phyloP scores from a whole-genome alignment of 1,284 basidiomycete species.

The Coniferiporia weirii region DNA sequence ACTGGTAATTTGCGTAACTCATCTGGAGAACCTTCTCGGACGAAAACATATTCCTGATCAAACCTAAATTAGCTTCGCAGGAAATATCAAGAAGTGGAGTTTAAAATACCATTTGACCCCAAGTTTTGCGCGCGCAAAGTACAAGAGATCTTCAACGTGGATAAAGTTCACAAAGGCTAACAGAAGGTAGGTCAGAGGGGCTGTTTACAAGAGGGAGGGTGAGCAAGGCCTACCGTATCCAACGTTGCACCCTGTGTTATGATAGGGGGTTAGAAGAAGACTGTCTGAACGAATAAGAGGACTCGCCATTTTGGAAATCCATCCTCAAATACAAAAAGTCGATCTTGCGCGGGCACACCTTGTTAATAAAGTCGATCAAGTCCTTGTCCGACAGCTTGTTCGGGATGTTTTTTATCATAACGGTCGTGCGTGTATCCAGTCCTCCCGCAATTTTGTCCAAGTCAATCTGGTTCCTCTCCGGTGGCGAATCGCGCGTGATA shows the following conservation, averaged over 20 bases:
- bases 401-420: constrained; percentile 87
- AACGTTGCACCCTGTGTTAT: constrained; percentile 68
- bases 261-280: constrained; percentile 7
- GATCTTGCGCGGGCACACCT: constrained; percentile 62
- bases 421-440: constrained; percentile 74
- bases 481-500: constrained; percentile 23
- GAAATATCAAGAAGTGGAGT: not conserved
- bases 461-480: constrained; percentile 65
- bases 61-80: not conserved
- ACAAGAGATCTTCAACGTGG: constrained; percentile 64
- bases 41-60: constrained; percentile 77
- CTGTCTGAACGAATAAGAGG: constrained; percentile 4
- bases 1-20: constrained; percentile 86
- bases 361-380: constrained; percentile 60
- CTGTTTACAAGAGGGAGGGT: not conserved
- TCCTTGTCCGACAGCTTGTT: constrained; percentile 84
- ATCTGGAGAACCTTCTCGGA: constrained; percentile 84
- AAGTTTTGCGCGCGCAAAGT: constrained; percentile 66
- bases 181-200: not conserved
- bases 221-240: constrained; percentile 50
- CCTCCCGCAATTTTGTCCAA: constrained; percentile 68
- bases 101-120: constrained; percentile 65
- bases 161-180: constrained; percentile 80
- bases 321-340: constrained; percentile 84
- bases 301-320: constrained; percentile 73